Evolutionary conservation across 495 filamentous ascomycete genomes (phyloP), one percentile per base, ranked within the genome.

Genomic region (Monascus purpureus): DNA sequence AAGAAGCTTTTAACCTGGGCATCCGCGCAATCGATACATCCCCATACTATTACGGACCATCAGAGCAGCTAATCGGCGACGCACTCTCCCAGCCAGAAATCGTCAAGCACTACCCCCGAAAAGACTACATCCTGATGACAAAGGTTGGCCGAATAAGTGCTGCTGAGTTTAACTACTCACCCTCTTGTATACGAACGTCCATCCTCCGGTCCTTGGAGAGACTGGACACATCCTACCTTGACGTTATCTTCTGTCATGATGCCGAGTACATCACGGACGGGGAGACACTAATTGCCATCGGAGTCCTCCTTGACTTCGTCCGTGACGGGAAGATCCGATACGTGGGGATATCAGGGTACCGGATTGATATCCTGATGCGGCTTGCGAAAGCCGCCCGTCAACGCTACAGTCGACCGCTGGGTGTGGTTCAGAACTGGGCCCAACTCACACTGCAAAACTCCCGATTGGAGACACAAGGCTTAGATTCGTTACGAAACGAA

Each of bases 1-100:
- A 75, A 30, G 63, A 65, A 19, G 82, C 86, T 6, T 66, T 93
- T 17, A 54, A 69, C 25, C 64, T 73, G 14, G 81, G 80, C 32
- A 62, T 93, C 32, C 62, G 62, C 20, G 82, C 78, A 25, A 90
- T 93, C 59, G 85, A 93, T 59, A 93, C 85, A 1, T 85, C 78
- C 2, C 84, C 85, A 0, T 93, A 93, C 66, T n/a, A n/a, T n/a
- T 93, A 93, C 54, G 86, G 85, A 6, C 85, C 85, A 1, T 77
- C 82, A 15, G 85, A 93, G 47, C 53, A 64, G 25, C 69, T 93
- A 14, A 70, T 93, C 24, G 85, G 83, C 31, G 57, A 64, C 22
- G 85, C 85, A 12, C 68, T 93, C 20, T 46, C 63, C 17, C 63
- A 69, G 25, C 52, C 72, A 16, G 59, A 61, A 25, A 55, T 72